A percentile compares a stretch with the other conserved stretches of the same genome.
Evolutionary conservation across 176 grass and related monocot genomes (phyloP).

Genomic region (Thinopyrum elongatum): DNA sequence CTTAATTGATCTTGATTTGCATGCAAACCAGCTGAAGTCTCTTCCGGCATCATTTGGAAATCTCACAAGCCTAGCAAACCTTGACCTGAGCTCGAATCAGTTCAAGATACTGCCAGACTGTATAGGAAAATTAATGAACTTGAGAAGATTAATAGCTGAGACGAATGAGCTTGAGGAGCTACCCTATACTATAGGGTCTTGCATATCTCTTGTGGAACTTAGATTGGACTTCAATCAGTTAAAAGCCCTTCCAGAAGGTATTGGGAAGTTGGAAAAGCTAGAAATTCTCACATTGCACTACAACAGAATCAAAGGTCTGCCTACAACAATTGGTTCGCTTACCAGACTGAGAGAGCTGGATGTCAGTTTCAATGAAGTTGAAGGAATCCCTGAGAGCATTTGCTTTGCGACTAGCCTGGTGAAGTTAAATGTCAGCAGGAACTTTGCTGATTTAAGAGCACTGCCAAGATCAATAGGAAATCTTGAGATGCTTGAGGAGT

Average conservation of each 20-base stretch:
- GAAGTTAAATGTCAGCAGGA: conserved; percentile 79
- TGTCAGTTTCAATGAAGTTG: conserved; percentile 94
- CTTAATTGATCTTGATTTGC: conserved; percentile 79
- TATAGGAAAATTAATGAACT: conserved; percentile 69
- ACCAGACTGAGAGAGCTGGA: conserved; percentile 79
- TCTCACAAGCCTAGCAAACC: conserved; percentile 55
- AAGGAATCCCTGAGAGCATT: conserved; percentile 74
- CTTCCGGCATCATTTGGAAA: conserved; percentile 83
- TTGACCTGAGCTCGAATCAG: conserved; percentile 86
- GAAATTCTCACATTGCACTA: conserved; percentile 87
- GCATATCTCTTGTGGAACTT: conserved; percentile 69
- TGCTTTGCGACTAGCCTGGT: conserved; percentile 77
- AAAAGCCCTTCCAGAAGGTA: conserved; percentile 91
- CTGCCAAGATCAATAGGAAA: conserved; percentile 87
- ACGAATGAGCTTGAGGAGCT: conserved; percentile 94
- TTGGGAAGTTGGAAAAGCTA: conserved; percentile 81
- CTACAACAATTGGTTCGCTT: conserved; percentile 84
- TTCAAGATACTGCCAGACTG: conserved; percentile 68
- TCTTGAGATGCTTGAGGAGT: conserved; percentile 94
- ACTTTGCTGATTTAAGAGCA: conserved; percentile 80
- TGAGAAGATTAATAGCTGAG: conserved; percentile 82
- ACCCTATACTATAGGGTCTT: conserved; percentile 93
- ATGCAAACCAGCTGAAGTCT: conserved; percentile 72
- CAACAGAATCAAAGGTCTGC: conserved; percentile 87
- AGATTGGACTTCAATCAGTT: conserved; percentile 93